A percentile compares a stretch with the other conserved stretches of the same genome.
Evolutionary conservation across 371 early-diverging fungal genomes (phyloP).

Genomic region (Dichotomocladium elegans): DNA sequence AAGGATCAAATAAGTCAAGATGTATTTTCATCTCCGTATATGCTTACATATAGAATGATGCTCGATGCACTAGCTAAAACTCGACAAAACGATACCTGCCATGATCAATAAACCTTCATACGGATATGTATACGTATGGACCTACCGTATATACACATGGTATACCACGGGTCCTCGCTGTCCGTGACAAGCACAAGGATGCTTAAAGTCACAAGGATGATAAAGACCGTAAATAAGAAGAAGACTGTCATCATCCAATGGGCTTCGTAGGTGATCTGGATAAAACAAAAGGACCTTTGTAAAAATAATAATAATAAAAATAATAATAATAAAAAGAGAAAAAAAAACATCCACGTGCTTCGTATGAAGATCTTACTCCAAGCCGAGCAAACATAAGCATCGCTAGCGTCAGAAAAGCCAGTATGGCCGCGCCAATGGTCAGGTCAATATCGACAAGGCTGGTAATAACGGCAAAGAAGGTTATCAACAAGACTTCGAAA

Average conservation of each 20-base stretch:
- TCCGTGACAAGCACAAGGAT: slow-evolving; percentile 5
- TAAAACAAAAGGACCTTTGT: too few relatives aligned
- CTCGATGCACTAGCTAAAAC: slow-evolving; percentile 8
- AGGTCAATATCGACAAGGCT: background rate
- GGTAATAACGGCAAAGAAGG: slow-evolving; percentile 7
- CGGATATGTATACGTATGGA: too few relatives aligned
- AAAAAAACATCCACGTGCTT: too few relatives aligned
- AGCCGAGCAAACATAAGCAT: slow-evolving; percentile 1
- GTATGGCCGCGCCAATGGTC: background rate
- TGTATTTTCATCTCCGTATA: too few relatives aligned
- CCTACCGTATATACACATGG: slow-evolving; percentile 8
- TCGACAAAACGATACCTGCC: background rate
- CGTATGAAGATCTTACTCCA: too few relatives aligned
- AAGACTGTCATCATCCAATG: slow-evolving; percentile 14
- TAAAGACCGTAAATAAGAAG: slow-evolving; percentile 2
- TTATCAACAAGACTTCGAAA: slow-evolving; percentile 10
- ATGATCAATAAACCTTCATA: too few relatives aligned
- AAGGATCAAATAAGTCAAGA: background rate
- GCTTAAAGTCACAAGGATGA: slow-evolving; percentile 8
- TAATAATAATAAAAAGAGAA: background rate
- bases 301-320: too few relatives aligned
- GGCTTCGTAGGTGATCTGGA: slow-evolving; percentile 8
- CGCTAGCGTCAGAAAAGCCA: too few relatives aligned
- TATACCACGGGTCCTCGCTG: slow-evolving; percentile 7
- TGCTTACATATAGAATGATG: slow-evolving; percentile 8